Base-by-base conservation (phyloP, 306 rosid genomes). In the Sechiopsis laciniata region DNA sequence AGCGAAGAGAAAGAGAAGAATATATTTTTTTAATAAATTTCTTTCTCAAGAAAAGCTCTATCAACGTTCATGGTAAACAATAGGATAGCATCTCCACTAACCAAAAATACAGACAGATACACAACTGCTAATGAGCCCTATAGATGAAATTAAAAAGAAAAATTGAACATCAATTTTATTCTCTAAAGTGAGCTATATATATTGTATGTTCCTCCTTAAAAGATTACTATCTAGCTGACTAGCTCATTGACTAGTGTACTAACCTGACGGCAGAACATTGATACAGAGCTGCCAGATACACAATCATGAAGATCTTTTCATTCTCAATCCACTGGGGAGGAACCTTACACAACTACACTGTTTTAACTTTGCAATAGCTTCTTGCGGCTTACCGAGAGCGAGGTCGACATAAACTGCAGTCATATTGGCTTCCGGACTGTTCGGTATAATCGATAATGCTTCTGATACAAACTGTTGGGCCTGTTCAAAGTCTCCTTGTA, bases 151-250 rank as follows among this genome's bases (percentile, higher is more conserved):
- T 82, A 71, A 20, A 2, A 79, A 79, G 16, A 48, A 79, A 71
- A 79, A 80, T 65, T 74, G 77, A 79, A 75, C 72, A 68, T 73
- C 81, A 89, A 89, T 74, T 78, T 85, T 89, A 85, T 95, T 95
- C 82, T 86, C 95, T 95, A 91, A 95, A 85, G 82, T 84, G 95
- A 91, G 86, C 91, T 91, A 84, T 88, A 91, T 86, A 32, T 32
- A 63, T 65, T 2, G 42, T 84, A 95, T 89, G 96, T 80, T 89
- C 92, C 97, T 84, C 83, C 80, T 76, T 32, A 80, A 76, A 76
- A 87, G 90, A 88, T 84, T 88, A 77, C 80, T 85, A 69, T 46
- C 58, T 69, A 69, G 73, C 73, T 85, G 82, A 82, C 96, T 95
- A 89, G 83, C 86, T 52, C 79, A 80, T 88, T 89, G 86, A 81